Conservation (phyloP, 129 eudicot species). For the Gnaphalium uliginosum region DNA sequence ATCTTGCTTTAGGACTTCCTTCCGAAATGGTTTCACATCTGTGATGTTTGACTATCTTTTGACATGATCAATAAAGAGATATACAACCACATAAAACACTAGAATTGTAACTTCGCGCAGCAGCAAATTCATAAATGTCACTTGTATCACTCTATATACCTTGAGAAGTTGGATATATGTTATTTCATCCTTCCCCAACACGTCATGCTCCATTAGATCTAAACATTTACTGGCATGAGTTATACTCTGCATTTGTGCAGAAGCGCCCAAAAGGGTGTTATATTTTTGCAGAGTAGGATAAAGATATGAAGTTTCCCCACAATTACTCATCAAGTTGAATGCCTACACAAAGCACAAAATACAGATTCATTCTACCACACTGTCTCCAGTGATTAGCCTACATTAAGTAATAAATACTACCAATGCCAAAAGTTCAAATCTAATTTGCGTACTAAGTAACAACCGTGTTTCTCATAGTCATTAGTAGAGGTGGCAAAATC, state of each 20-base stretch:
- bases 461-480: not conserved
- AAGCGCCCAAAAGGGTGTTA: conserved; percentile 58
- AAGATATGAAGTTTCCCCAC: conserved; percentile 42
- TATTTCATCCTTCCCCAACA: conserved; percentile 69
- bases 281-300: conserved; percentile 53
- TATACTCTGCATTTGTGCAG: conserved; percentile 32
- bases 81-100: not conserved
- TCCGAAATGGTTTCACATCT: not conserved
- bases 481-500: not conserved
- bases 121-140: not conserved
- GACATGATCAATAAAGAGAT: conserved; percentile 3
- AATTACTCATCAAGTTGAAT: conserved; percentile 49
- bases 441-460: not conserved
- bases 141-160: conserved; percentile 47
- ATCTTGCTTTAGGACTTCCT: conserved; percentile 12
- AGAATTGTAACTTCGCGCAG: not conserved
- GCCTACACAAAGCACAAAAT: conserved; percentile 55
- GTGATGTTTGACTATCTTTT: not conserved
- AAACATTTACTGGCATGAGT: conserved; percentile 58
- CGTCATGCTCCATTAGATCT: conserved; percentile 65
- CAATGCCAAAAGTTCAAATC: not conserved
- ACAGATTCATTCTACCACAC: not conserved
- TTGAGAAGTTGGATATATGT: conserved; percentile 76
- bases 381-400: not conserved
- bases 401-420: not conserved